Evolutionary conservation across 2,329 filamentous ascomycete genomes (phyloP), one percentile per base, ranked within the genome.

Genomic region (Rhexocercosporidium sp.): DNA sequence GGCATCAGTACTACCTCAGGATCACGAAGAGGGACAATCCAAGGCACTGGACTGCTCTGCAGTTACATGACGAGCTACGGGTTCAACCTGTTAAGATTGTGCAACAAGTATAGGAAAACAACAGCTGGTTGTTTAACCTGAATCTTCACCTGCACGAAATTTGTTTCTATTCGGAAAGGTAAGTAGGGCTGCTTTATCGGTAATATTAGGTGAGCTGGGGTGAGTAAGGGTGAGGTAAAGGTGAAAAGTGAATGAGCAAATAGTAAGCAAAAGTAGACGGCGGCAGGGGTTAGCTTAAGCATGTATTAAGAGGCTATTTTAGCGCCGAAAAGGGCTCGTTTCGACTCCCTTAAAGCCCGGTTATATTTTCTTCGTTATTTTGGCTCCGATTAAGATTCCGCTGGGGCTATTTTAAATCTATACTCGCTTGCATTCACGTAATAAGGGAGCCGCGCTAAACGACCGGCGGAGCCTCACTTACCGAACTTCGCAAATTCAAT

Each of bases 401-500:
- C 54, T 25, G 37, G 62, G 29, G 27, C 62, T 12, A 51, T 65
- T 65, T 53, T 65, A 27, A 41, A 65, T 65, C 51, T 44, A 37
- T 59, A 37, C 51, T 65, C 53, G 39, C 62, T 54, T 54, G 29
- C 34, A 65, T 54, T 3, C 31, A 65, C 49, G 49, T 54, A 12
- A 54, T 54, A 54, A 37, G 8, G 8, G 59, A 61, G 59, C 59
- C 47, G 39, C 57, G 39, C 59, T n/a, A 56, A 66, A 66, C 39
- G 49, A 62, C 39, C 7, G 16, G 25, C 34, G 34, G 9, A 59
- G 56, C 56, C 34, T 57, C 47, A 68, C 62, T 53, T 37, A 37
- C n/a, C 7, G 39, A 61, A 51, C 66, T 34, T 68, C 51, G 29
- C 62, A 62, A 67, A 64, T 61, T 67, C 25, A 64, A 67, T 39